Evolutionary conservation across 2,329 filamentous ascomycete genomes (phyloP), one percentile per base, ranked within the genome.

Genomic region (Colletotrichum cereale): DNA sequence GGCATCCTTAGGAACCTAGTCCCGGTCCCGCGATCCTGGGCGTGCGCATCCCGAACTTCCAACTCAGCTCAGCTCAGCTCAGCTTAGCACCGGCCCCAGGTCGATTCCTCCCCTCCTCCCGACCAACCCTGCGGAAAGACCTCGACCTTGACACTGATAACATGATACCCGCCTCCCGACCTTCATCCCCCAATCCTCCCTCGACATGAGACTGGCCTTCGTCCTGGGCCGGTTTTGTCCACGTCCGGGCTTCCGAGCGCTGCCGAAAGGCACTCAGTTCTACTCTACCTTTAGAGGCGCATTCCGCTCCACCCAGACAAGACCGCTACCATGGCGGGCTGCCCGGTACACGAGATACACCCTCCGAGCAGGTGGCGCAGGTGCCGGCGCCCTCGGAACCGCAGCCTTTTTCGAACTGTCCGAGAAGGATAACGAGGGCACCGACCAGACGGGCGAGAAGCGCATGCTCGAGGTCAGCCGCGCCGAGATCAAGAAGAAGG

Each of bases 391-490:
- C 0, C 79, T 91, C 12, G 89, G 85, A 10, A 88, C 89, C 0
- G 84, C 86, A 0, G 85, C 85, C 1, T 91, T 91, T 77, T 83
- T 91, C 53, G 83, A 87, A 75, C 79, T 91, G 8, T 88, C 89
- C 5, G 86, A 90, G 75, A 80, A 86, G 72, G 86, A 89, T 52
- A 86, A 89, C 73, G 80, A 75, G 47, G 83, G 81, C 52, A 79
- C 82, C 4, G 80, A 84, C 24, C 79, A 92, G 77, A 97, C 95
- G 3, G 89, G 90, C 34, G 95, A 98, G 82, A 88, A 88, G 81
- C 92, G 94, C 74, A 98, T 98, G 96, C 88, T 98, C 18, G 89
- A 95, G 79, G 90, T 87, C 2, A 98, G 95, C 47, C 86, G 93
- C 52, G 84, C 90, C 66, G 96, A 98, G 83, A 89, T 97, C 44